phyloP scores from a whole-genome alignment of 306 rosid species.

The Rosa persica region DNA sequence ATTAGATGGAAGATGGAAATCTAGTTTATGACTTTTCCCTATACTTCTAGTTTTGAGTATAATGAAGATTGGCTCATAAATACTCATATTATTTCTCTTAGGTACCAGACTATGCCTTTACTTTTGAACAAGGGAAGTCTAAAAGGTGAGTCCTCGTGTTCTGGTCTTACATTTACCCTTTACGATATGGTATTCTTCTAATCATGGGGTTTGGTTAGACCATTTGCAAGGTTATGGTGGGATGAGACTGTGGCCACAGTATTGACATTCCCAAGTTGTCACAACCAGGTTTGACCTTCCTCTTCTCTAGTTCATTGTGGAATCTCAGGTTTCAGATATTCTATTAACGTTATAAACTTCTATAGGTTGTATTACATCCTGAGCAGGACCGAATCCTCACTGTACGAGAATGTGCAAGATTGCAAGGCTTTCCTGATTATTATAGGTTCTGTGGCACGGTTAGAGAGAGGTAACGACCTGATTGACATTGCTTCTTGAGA shows the following conservation, averaged over 20 bases:
- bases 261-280: constrained; percentile 68
- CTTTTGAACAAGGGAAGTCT: constrained; percentile 74
- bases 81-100: constrained; percentile 10
- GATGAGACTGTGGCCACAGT: constrained; percentile 94
- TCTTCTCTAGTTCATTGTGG: constrained; percentile 7
- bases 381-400: constrained; percentile 78
- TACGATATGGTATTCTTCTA: not conserved
- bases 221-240: constrained; percentile 94
- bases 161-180: constrained; percentile 6
- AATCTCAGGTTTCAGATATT: constrained; percentile 19
- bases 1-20: not conserved
- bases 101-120: constrained; percentile 80
- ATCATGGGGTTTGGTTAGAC: constrained; percentile 38
- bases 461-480: constrained; percentile 54
- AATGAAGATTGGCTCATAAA: not conserved
- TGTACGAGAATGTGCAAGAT: constrained; percentile 82
- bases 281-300: constrained; percentile 52
- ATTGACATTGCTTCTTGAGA: not conserved
- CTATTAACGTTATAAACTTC: constrained; percentile 14
- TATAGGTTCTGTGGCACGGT: constrained; percentile 65
- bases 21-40: not conserved
- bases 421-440: constrained; percentile 92
- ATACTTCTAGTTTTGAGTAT: not conserved
- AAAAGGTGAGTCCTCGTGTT: constrained; percentile 52
- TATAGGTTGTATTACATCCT: constrained; percentile 71